Evolutionary conservation across 768 basidiomycete species (phyloP).

Genomic region (Pleurotus eryngii): DNA sequence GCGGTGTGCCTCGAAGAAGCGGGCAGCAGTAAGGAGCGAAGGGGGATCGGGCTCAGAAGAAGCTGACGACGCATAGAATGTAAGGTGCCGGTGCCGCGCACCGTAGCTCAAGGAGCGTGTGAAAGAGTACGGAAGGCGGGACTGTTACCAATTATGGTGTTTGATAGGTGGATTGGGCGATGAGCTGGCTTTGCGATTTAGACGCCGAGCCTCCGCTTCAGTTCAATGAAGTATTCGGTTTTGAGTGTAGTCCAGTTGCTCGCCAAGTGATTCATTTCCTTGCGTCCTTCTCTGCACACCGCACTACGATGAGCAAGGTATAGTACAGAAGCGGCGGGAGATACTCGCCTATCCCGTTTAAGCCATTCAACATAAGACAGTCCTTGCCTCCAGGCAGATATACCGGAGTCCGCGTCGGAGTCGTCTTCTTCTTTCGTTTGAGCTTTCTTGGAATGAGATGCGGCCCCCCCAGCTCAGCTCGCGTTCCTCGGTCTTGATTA

Average conservation of each 20-base stretch:
- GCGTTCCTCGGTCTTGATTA: slow-evolving; percentile 40
- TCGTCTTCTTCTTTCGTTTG: slow-evolving; percentile 29
- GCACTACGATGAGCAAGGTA: slow-evolving; percentile 6
- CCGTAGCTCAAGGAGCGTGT: no score
- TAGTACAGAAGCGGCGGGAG: not conserved
- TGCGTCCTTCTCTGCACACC: slow-evolving; percentile 46
- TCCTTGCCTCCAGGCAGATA: slow-evolving; percentile 54
- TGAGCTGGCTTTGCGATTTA: slow-evolving; percentile 22
- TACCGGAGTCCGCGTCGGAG: slow-evolving; percentile 24
- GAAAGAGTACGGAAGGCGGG: not conserved
- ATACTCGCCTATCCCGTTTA: slow-evolving; percentile 48
- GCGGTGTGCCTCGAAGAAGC: not conserved
- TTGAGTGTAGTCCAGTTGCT: slow-evolving; percentile 46
- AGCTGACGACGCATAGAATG: not conserved
- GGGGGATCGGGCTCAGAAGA: not conserved
- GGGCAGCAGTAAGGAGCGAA: not conserved
- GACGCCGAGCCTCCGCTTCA: slow-evolving; percentile 55
- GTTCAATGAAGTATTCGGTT: slow-evolving; percentile 46
- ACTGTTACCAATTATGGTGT: not conserved
- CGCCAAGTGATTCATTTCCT: slow-evolving; percentile 49
- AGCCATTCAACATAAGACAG: slow-evolving; percentile 52
- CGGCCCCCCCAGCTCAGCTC: slow-evolving; percentile 17
- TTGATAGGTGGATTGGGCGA: slow-evolving; percentile 9
- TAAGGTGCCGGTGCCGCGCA: not conserved
- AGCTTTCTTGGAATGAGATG: slow-evolving; percentile 29